phyloP scores from a whole-genome alignment of 306 rosid genomes.

The Quercus cerris region DNA sequence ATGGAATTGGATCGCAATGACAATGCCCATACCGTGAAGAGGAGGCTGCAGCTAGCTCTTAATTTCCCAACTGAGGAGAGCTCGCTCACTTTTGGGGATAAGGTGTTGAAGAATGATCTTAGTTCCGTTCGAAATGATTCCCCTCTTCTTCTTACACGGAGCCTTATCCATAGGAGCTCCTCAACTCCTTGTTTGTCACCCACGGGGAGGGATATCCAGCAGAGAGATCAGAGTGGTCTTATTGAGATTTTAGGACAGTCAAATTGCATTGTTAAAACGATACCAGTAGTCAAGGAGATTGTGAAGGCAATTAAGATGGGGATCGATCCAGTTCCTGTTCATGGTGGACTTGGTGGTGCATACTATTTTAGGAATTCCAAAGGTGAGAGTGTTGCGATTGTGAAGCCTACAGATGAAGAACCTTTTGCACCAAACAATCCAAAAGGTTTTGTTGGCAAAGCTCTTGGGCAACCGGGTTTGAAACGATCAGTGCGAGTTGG shows the following conservation, averaged over 20 bases:
- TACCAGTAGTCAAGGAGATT: constrained; percentile 56
- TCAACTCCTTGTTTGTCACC: constrained; percentile 97
- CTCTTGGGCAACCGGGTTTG: constrained; percentile 94
- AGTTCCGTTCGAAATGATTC: constrained; percentile 77
- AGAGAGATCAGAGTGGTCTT: constrained; percentile 80
- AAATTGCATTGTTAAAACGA: constrained; percentile 38
- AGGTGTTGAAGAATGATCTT: constrained; percentile 79
- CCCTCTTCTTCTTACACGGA: constrained; percentile 83
- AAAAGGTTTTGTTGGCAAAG: constrained; percentile 90
- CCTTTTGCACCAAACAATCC: constrained; percentile 99
- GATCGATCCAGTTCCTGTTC: constrained; percentile 78
- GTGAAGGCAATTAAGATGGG: constrained; percentile 75
- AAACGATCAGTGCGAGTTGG: constrained; percentile 94
- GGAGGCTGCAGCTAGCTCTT: constrained; percentile 88
- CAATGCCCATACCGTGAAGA: constrained; percentile 93
- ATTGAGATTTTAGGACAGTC: constrained; percentile 83
- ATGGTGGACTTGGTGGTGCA: constrained; percentile 96
- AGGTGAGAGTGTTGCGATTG: constrained; percentile 86
- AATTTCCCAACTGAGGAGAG: constrained; percentile 90
- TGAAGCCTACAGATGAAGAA: constrained; percentile 97
- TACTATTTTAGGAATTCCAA: constrained; percentile 70
- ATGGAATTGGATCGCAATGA: constrained; percentile 90
- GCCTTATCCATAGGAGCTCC: constrained; percentile 79
- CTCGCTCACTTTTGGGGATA: constrained; percentile 87
- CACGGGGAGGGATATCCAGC: constrained; percentile 79